Percentiles rank a stretch among this genome's conserved stretches.
phyloP scores from a whole-genome alignment of 257 asterid species.

The Ballota nigra region DNA sequence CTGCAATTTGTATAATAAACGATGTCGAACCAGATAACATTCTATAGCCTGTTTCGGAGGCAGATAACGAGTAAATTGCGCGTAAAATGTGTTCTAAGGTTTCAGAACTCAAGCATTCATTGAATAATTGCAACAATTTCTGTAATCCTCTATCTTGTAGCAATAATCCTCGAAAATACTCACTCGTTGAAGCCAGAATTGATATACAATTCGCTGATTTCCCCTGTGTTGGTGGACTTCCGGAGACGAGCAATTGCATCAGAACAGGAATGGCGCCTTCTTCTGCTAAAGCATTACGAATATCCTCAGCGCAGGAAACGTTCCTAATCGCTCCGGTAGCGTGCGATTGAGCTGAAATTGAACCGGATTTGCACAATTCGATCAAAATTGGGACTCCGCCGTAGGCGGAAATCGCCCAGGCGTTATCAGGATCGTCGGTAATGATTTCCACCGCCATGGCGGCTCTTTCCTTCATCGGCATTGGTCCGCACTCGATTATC shows the following conservation, averaged over 20 bases:
- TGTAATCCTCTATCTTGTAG: conserved; percentile 67
- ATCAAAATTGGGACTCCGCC: conserved; percentile 67
- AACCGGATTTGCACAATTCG: conserved; percentile 78
- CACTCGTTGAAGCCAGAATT: conserved; percentile 72
- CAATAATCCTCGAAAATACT: conserved; percentile 48
- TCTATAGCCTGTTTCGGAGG: conserved; percentile 56
- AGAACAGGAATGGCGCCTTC: conserved; percentile 80
- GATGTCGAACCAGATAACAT: conserved; percentile 59
- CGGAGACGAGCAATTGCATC: conserved; percentile 61
- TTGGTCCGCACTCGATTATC: conserved; percentile 55
- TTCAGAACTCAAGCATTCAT: conserved; percentile 58
- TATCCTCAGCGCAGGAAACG: conserved; percentile 61
- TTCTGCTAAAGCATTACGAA: conserved; percentile 62
- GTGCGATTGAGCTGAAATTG: conserved; percentile 59
- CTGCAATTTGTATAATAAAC: conserved; percentile 59
- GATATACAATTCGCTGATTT: conserved; percentile 77
- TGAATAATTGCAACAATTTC: conserved; percentile 53
- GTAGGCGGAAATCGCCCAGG: conserved; percentile 90
- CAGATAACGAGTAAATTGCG: conserved; percentile 72
- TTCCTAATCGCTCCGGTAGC: conserved; percentile 77
- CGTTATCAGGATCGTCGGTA: conserved; percentile 73
- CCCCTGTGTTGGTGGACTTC: conserved; percentile 53
- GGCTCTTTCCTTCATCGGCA: conserved; percentile 72
- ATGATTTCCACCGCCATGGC: conserved; percentile 75
- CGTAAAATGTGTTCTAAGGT: conserved; percentile 70